Conservation (phyloP, 306 rosid species). For the barrel medic (Medicago truncatula) region MtrunA17r5.0-ANR NC_053044.1:4087501-4088000, state of each 20-base stretch:
- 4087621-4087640: too few species aligned
- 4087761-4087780: neutral
- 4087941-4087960: constrained; percentile 10
- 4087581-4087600: neutral
- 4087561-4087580: too few species aligned
- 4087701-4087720: neutral
- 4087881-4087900: constrained; percentile 19
- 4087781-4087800: neutral
- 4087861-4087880: constrained; percentile 24
- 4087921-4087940: constrained; percentile 14
- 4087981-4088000: neutral
- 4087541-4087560: neutral
- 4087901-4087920: neutral
- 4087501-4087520: neutral
- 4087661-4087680: too few species aligned
- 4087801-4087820: neutral
- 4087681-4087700: neutral
- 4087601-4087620: neutral
- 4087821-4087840: neutral
- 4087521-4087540: too few species aligned
- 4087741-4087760: neutral
- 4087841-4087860: constrained; percentile 1
- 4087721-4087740: neutral
- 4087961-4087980: neutral
- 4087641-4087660: too few species aligned